A percentile compares a stretch with the other conserved stretches of the same genome.
These are phyloP conservation scores for Flaveria trinervia DNA, from an alignment of 129 eudicot genomes.

Conservation along the genomic window DNA sequence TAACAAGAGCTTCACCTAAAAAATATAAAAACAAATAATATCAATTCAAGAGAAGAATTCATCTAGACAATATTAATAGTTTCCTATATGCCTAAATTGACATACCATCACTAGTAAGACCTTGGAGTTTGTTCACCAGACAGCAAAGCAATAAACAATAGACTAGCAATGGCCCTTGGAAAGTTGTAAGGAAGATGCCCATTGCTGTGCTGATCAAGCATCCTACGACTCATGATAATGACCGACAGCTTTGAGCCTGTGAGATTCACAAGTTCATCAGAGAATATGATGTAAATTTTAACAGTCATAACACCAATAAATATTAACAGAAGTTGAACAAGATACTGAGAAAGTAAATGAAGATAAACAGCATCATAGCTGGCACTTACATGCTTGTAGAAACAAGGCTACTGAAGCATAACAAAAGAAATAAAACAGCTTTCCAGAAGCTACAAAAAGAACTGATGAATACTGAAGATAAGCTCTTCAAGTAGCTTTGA, in stretches of 20 bases:
- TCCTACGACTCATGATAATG: constrained; percentile 44
- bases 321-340: neutral
- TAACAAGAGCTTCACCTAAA: constrained; percentile 88
- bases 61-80: neutral
- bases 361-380: neutral
- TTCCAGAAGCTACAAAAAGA: constrained; percentile 2
- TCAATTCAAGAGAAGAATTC: neutral
- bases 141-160: constrained; percentile 46
- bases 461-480: neutral
- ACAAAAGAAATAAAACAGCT: constrained; percentile 3
- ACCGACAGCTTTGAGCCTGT: neutral
- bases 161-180: constrained; percentile 42
- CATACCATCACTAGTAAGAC: constrained; percentile 94
- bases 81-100: neutral
- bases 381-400: constrained; percentile 26
- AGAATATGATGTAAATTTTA: neutral
- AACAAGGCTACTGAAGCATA: constrained; percentile 16
- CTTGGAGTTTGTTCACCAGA: constrained; percentile 42
- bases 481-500: constrained; percentile 22
- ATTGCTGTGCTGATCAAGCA: constrained; percentile 63
- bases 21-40: constrained; percentile 13
- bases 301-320: neutral
- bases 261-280: neutral
- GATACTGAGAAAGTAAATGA: neutral
- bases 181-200: constrained; percentile 47